Base-by-base conservation (phyloP, 2,329 filamentous ascomycete species). In the Aspergillus felis region DNA sequence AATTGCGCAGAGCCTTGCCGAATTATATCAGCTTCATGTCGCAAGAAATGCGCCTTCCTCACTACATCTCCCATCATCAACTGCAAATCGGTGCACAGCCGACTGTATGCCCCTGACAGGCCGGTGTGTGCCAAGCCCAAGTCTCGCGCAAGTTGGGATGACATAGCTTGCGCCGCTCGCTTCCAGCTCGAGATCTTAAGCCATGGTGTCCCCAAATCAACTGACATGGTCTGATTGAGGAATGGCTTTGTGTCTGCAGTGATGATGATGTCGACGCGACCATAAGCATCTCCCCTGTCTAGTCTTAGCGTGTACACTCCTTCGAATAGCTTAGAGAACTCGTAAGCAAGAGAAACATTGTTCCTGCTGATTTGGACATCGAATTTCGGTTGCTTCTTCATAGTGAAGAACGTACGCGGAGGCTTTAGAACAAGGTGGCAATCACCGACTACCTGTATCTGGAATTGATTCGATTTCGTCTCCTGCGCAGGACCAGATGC, bases 391-490 rank as follows among this genome's bases (percentile, higher is more conserved):
- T 75, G 74, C 63, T 77, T 82, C 62, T 76, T 79, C 51, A 72
- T 67, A 41, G 69, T 69, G 4, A 69, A 62, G 56, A 81, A 72
- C 25, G 72, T 73, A 32, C 73, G 71, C 7, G 81, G 80, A 8
- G 81, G 78, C 47, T 78, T 79, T 51, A 85, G 74, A 47, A 82
- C 68, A 55, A 84, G 78, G 62, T 84, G 80, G 50, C 78, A 77
- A 58, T 83, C 79, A 4, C 80, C 81, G 59, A 83, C 75, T n/a
- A 79, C 74, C 58, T 82, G 76, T n/a, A 84, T 73, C 57, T 82
- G 78, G 64, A 83, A 84, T 10, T 70, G 68, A 42, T 76, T 73
- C 3, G 71, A 69, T 17, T 73, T 68, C 22, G 68, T 71, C 12
- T 58, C 54, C 25, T 60, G 56, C 25, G 64, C 62, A 12, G 61